Conservation (phyloP, 257 asterid genomes). For the Henckelia pumila region DNA sequence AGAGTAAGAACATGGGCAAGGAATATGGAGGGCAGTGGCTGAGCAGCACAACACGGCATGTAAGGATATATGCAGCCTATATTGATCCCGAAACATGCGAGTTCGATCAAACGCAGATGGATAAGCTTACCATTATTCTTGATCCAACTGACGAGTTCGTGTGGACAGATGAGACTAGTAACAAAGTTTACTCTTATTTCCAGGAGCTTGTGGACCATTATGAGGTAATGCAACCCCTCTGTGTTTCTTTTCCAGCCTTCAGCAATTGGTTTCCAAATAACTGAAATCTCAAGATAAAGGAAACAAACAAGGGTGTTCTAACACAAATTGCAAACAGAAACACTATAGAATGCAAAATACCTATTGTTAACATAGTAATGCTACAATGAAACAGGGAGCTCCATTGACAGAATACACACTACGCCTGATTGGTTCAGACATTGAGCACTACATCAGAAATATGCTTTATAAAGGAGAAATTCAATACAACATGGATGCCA, state of each 20-base stretch:
- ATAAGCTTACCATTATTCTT: constrained; percentile 79
- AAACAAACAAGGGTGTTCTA: too few relatives aligned
- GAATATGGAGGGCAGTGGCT: constrained; percentile 92
- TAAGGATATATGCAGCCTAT: constrained; percentile 77
- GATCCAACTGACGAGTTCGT: constrained; percentile 87
- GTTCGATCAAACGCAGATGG: constrained; percentile 81
- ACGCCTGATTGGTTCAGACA: constrained; percentile 86
- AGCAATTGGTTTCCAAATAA: neutral
- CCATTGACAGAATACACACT: constrained; percentile 86
- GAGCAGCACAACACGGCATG: constrained; percentile 79
- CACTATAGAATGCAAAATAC: neutral
- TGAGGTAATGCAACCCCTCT: constrained; percentile 44
- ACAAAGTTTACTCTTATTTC: constrained; percentile 73
- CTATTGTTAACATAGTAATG: neutral
- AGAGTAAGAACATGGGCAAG: constrained; percentile 65
- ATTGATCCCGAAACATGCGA: constrained; percentile 76
- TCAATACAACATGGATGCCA: constrained; percentile 86
- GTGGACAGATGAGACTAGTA: constrained; percentile 72
- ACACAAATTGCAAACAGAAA: neutral
- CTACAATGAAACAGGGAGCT: constrained; percentile 61
- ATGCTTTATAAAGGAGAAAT: constrained; percentile 71
- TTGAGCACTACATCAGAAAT: constrained; percentile 83
- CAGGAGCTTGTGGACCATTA: constrained; percentile 87
- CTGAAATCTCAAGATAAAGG: too few relatives aligned
- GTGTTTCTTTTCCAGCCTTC: neutral